Evolutionary conservation across 306 rosid genomes (phyloP).

Genomic region (Urtica urens): DNA sequence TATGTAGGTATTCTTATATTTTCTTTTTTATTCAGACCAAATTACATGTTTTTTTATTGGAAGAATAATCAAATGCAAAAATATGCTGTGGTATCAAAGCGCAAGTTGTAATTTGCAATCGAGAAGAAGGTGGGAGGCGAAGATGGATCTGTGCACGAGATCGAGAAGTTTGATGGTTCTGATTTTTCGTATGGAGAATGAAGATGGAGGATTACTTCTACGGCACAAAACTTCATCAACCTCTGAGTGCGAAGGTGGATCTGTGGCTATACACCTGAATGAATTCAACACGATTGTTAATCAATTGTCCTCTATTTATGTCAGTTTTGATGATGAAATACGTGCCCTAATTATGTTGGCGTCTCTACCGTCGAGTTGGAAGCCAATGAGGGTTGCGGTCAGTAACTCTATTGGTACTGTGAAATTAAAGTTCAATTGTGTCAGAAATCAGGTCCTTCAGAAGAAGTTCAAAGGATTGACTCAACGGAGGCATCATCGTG

Average conservation of each 20-base stretch:
- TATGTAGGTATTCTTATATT: too few relatives aligned
- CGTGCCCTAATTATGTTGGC: background rate
- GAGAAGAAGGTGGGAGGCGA: background rate
- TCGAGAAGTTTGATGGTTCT: background rate
- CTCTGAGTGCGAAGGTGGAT: background rate
- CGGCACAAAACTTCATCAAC: background rate
- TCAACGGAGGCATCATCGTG: background rate
- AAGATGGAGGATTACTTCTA: background rate
- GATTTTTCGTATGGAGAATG: background rate
- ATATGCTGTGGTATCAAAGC: background rate
- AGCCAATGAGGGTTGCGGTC: background rate
- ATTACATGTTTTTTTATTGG: too few relatives aligned
- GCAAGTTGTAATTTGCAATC: background rate
- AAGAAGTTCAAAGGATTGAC: background rate
- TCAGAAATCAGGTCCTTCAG: background rate
- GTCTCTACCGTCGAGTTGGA: background rate
- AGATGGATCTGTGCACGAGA: background rate
- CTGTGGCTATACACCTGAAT: background rate
- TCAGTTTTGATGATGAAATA: background rate
- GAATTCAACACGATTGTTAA: background rate
- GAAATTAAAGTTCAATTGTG: background rate
- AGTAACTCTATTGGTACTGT: background rate
- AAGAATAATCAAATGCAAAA: too few relatives aligned
- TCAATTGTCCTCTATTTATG: background rate
- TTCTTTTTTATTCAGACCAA: too few relatives aligned